These are phyloP conservation scores for Pseudomonodictys pantanalensis DNA, from an alignment of 495 filamentous ascomycete species.

Conservation along the genomic window DNA sequence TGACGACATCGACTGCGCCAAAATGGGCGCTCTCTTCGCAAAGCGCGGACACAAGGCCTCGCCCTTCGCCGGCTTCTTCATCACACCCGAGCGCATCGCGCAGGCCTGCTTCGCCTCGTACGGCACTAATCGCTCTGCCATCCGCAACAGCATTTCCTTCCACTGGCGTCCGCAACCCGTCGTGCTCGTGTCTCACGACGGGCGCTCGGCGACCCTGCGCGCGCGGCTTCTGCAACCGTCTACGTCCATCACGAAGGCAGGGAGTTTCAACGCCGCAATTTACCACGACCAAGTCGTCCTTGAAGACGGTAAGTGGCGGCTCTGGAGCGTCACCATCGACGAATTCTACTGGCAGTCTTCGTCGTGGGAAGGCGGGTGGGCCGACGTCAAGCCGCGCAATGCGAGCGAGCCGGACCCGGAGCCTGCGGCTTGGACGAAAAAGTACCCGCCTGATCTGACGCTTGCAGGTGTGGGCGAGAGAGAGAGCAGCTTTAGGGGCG, in stretches of 20 bases:
- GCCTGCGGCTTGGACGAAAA: constrained; percentile 11
- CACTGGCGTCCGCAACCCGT: constrained; percentile 29
- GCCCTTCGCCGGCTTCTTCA: constrained; percentile 19
- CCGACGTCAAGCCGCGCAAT: constrained; percentile 12
- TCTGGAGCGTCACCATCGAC: constrained; percentile 29
- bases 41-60: constrained; percentile 15
- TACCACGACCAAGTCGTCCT: constrained; percentile 30
- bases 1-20: constrained; percentile 19
- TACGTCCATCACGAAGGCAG: constrained; percentile 6
- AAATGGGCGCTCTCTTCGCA: constrained; percentile 14
- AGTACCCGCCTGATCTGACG: constrained; percentile 19
- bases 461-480: constrained; percentile 13
- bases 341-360: constrained; percentile 28
- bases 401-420: constrained; percentile 7
- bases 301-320: constrained; percentile 23
- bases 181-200: constrained; percentile 22
- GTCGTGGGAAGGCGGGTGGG: constrained; percentile 21
- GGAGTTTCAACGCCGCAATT: constrained; percentile 24
- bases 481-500: constrained; percentile 15
- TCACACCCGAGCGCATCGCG: constrained; percentile 3
- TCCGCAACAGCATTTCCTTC: constrained; percentile 18
- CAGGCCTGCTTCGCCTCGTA: constrained; percentile 19
- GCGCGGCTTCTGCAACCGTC: constrained; percentile 20
- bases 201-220: constrained; percentile 24
- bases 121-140: constrained; percentile 2